A percentile compares a stretch with the other conserved stretches of the same genome.
Conservation (phyloP, 78 protist species). For the Carpediemonas membranifera region DNA sequence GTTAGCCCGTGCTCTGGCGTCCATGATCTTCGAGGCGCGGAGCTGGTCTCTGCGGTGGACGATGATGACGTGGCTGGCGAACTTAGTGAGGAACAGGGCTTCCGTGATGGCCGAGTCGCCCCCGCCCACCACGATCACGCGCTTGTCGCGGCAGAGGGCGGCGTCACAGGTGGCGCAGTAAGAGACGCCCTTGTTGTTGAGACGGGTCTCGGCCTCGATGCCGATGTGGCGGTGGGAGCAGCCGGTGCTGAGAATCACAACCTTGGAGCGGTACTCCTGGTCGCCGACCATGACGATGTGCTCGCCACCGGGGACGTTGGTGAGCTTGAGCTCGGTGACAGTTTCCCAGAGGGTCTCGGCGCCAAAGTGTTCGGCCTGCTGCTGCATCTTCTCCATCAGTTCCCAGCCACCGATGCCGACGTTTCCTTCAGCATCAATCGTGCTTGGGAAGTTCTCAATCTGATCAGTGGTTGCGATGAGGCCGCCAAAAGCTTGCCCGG, state of each 20-base stretch:
- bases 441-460: conserved; percentile 78
- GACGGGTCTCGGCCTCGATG: conserved; percentile 44
- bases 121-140: conserved; percentile 67
- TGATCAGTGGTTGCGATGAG: conserved; percentile 68
- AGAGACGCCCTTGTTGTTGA: conserved; percentile 53
- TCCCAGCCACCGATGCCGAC: conserved; percentile 50
- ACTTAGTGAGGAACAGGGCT: conserved; percentile 61
- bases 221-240: conserved; percentile 48
- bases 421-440: conserved; percentile 40
- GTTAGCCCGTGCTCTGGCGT: conserved; percentile 23
- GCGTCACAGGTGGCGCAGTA: conserved; percentile 80
- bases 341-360: conserved; percentile 28
- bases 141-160: conserved; percentile 46
- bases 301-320: conserved; percentile 28
- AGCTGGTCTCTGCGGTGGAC: conserved; percentile 45
- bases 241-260: conserved; percentile 64
- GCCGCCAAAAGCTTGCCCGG: conserved; percentile 39
- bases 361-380: conserved; percentile 43
- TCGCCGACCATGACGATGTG: conserved; percentile 17
- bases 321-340: conserved; percentile 25
- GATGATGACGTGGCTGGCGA: conserved; percentile 30
- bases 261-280: conserved; percentile 21
- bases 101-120: conserved; percentile 76
- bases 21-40: conserved; percentile 70
- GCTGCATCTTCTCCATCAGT: conserved; percentile 41